Percentiles rank a stretch among this genome's conserved stretches.
Conservation (phyloP, 495 filamentous ascomycete species). For the Mytilinidion resinicola region DNA sequence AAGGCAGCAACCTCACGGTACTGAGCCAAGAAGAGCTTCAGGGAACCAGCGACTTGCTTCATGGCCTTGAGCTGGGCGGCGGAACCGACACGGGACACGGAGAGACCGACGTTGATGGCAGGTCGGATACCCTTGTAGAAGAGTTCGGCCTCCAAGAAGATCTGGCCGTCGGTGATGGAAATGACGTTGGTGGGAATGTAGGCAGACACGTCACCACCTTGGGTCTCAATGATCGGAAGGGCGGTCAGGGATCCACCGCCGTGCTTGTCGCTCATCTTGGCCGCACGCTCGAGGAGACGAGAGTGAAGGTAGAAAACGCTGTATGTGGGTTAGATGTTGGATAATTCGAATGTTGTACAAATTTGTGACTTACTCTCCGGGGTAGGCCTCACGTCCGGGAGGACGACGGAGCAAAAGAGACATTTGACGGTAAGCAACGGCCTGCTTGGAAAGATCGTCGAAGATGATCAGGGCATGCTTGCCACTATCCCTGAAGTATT, state of each 20-base stretch:
- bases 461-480: constrained; percentile 91
- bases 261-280: constrained; percentile 97
- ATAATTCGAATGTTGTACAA: background rate
- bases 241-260: constrained; percentile 96
- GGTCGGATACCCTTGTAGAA: constrained; percentile 99
- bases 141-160: constrained; percentile 98
- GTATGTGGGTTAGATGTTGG: background rate
- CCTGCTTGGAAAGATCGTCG: constrained; percentile 98
- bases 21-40: constrained; percentile 99
- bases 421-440: constrained; percentile 99
- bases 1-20: constrained; percentile 99
- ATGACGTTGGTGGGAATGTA: constrained; percentile 99
- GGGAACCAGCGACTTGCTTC: constrained; percentile 99
- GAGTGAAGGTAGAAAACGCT: constrained; percentile 99
- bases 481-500: constrained; percentile 87
- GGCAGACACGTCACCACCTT: constrained; percentile 99
- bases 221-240: constrained; percentile 97
- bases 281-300: constrained; percentile 96
- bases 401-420: constrained; percentile 98
- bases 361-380: constrained; percentile 64
- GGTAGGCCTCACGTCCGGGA: constrained; percentile 99
- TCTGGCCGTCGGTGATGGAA: constrained; percentile 99
- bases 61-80: constrained; percentile 99
- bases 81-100: constrained; percentile 98
- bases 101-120: constrained; percentile 99